Conservation (phyloP, 2,329 filamentous ascomycete genomes). For the Paracorniculantispora psalliotae region DNA sequence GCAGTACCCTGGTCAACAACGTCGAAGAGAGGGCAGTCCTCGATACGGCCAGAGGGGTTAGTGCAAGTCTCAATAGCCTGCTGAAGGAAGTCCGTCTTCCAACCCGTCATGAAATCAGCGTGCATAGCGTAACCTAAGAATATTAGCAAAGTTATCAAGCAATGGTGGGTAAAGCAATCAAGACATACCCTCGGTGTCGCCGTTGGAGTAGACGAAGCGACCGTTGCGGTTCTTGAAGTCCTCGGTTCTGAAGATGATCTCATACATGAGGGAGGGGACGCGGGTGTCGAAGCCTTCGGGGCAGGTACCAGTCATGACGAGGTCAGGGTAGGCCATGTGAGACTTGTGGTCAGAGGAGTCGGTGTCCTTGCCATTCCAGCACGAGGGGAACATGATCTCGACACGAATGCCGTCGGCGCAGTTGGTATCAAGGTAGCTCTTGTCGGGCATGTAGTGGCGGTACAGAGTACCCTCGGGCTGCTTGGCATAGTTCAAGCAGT, state of each 20-base stretch:
- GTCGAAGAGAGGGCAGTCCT: slow-evolving; percentile 71
- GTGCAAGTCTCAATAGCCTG: slow-evolving; percentile 71
- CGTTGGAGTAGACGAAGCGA: slow-evolving; percentile 70
- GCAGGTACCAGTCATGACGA: slow-evolving; percentile 72
- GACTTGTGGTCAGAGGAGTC: slow-evolving; percentile 52
- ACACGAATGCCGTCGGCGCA: slow-evolving; percentile 78
- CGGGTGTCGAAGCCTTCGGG: slow-evolving; percentile 63
- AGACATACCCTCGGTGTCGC: slow-evolving; percentile 64
- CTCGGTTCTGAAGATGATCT: slow-evolving; percentile 77
- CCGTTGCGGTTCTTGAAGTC: slow-evolving; percentile 59
- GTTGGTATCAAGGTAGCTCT: slow-evolving; percentile 72
- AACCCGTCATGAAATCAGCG: slow-evolving; percentile 76
- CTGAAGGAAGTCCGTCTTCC: slow-evolving; percentile 66
- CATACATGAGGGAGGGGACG: slow-evolving; percentile 72
- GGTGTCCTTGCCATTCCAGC: slow-evolving; percentile 69
- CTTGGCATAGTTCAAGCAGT: slow-evolving; percentile 78
- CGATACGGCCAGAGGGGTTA: slow-evolving; percentile 60
- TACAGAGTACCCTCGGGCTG: slow-evolving; percentile 67
- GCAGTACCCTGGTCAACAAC: slow-evolving; percentile 57
- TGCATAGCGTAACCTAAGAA: slow-evolving; percentile 65
- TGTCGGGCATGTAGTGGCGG: slow-evolving; percentile 77
- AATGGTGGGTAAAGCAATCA: neutral
- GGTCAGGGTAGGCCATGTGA: slow-evolving; percentile 73
- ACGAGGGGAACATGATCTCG: slow-evolving; percentile 84
- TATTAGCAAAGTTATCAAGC: slow-evolving; percentile 13